Evolutionary conservation across 2,329 filamentous ascomycete genomes (phyloP), one percentile per base, ranked within the genome.

Genomic region (Hypoxylon sp.): DNA sequence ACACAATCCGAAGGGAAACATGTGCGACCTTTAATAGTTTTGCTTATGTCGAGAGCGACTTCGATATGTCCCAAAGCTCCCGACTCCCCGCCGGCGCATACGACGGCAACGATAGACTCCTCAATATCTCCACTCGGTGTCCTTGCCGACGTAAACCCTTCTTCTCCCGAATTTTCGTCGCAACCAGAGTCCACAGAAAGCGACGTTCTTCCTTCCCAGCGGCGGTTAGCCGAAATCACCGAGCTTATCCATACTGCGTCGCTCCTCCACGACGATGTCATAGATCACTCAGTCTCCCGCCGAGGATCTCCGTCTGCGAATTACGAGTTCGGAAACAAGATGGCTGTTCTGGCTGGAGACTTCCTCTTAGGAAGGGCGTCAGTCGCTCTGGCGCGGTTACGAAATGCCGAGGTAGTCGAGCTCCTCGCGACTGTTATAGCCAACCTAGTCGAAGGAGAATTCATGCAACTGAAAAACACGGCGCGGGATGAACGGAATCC

Each of bases 391-490:
- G 96, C 96, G 12, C 89, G 96, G 42, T 82, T 99, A 63, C 88
- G 95, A 30, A 93, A 99, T 75, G 91, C 94, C 44, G 96, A 99
- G 79, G 96, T 99, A 2, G 93, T 93, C 7, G 96, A 99, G 81
- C 86, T 99, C 6, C 83, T 99, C 28, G 93, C 96, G 3, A 98
- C 95, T 0, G 96, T 98, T 42, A 98, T 99, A 72, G 95, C 96
- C 45, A 99, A 99, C 78, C 84, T 99, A 24, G 94, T 99, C 18
- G 96, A 99, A 81, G 96, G 96, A 75, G 96, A 99, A 80, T 98
- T 99, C 82, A 99, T 99, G 96, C 96, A 99, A 83, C 84, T 99
- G 73, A 96, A 97, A 82, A 99, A 99, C 80, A 98, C 96, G 1
- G 92, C 92, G 46, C 85, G 87, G 70, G 95, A 97, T 77, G 95